phyloP scores from a whole-genome alignment of 2,329 filamentous ascomycete species.

The Coniochaeta sp. region DNA sequence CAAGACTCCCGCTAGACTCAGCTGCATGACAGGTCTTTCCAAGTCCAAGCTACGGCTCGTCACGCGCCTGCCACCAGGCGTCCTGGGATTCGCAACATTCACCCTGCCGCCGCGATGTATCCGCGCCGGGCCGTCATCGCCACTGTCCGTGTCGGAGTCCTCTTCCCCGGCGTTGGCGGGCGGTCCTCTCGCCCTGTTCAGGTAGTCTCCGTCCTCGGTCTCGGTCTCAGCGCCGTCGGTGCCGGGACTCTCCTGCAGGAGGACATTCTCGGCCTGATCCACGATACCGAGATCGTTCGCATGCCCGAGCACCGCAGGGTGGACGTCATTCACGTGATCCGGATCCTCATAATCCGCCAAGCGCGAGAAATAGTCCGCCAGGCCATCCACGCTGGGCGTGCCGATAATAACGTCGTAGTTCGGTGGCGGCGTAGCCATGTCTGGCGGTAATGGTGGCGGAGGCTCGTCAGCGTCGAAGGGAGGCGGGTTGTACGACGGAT shows the following conservation, averaged over 20 bases:
- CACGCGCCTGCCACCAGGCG: slow-evolving; percentile 42
- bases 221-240: not conserved
- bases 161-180: slow-evolving; percentile 19
- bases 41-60: slow-evolving; percentile 52
- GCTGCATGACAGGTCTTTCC: slow-evolving; percentile 29
- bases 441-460: slow-evolving; percentile 49
- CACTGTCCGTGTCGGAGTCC: slow-evolving; percentile 28
- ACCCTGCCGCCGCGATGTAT: slow-evolving; percentile 44
- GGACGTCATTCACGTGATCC: not conserved
- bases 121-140: slow-evolving; percentile 29
- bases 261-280: not conserved
- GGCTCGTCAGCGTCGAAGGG: slow-evolving; percentile 76
- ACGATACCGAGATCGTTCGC: not conserved
- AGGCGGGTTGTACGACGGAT: slow-evolving; percentile 81
- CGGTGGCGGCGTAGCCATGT: slow-evolving; percentile 70
- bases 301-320: not conserved
- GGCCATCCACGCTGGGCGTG: slow-evolving; percentile 54
- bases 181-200: not conserved
- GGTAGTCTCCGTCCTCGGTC: not conserved
- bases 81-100: slow-evolving; percentile 49
- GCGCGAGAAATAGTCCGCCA: slow-evolving; percentile 83
- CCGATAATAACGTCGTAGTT: slow-evolving; percentile 76
- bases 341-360: slow-evolving; percentile 60
- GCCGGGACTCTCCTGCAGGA: not conserved
- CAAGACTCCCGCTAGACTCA: slow-evolving; percentile 23